phyloP scores from a whole-genome alignment of 805 yeast species.

The Saturnispora dispora region DNA sequence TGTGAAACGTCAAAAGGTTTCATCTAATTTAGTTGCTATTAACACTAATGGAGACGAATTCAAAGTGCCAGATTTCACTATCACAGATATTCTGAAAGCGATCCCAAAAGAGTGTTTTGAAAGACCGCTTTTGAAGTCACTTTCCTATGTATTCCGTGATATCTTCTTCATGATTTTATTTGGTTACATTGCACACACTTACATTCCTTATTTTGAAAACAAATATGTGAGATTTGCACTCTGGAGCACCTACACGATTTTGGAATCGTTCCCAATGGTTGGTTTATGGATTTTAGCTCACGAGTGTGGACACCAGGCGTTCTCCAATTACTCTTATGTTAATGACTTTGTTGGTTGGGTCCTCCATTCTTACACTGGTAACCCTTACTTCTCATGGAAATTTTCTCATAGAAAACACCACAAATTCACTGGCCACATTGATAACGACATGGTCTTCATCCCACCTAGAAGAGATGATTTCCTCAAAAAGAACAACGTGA shows the following conservation, averaged over 20 bases:
- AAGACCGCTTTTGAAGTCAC: slow-evolving; percentile 39
- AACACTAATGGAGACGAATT: slow-evolving; percentile 47
- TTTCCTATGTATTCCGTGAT: slow-evolving; percentile 47
- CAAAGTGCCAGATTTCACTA: slow-evolving; percentile 53
- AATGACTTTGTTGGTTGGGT: slow-evolving; percentile 56
- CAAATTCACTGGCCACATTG: slow-evolving; percentile 53
- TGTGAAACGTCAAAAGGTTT: slow-evolving; percentile 5
- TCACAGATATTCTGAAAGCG: slow-evolving; percentile 46
- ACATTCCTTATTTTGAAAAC: slow-evolving; percentile 34
- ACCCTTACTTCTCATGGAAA: slow-evolving; percentile 58
- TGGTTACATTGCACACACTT: slow-evolving; percentile 35
- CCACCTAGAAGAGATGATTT: slow-evolving; percentile 45
- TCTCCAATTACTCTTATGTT: slow-evolving; percentile 42
- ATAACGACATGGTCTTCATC: slow-evolving; percentile 51
- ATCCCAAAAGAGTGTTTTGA: slow-evolving; percentile 57
- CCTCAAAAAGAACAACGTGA: slow-evolving; percentile 26
- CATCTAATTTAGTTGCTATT: slow-evolving; percentile 28
- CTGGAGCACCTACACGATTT: slow-evolving; percentile 34
- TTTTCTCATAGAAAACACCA: slow-evolving; percentile 53
- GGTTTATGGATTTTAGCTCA: slow-evolving; percentile 58
- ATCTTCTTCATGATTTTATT: slow-evolving; percentile 34
- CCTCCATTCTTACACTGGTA: slow-evolving; percentile 46
- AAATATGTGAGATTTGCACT: slow-evolving; percentile 30
- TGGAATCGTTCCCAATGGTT: slow-evolving; percentile 40
- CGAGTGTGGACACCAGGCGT: slow-evolving; percentile 59